Conservation (phyloP, 495 filamentous ascomycete species). For the Penicillium arizonense region DNA sequence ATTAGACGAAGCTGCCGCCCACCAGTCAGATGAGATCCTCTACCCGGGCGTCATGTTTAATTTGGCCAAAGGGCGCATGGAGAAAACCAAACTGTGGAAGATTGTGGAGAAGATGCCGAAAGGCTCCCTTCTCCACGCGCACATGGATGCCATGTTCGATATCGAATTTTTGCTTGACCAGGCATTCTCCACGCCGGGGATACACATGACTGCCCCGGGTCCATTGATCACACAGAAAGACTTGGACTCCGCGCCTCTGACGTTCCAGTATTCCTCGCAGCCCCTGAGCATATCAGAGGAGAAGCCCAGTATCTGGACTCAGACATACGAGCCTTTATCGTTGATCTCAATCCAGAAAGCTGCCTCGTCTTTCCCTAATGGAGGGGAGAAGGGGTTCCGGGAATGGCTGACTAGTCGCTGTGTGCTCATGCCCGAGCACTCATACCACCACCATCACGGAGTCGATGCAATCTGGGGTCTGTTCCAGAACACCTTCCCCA, state of each 20-base stretch:
- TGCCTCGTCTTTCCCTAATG: slow-evolving; percentile 70
- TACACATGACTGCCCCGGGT: slow-evolving; percentile 61
- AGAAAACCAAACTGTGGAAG: slow-evolving; percentile 77
- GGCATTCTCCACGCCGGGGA: slow-evolving; percentile 69
- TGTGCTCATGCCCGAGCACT: slow-evolving; percentile 66
- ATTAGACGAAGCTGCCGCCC: slow-evolving; percentile 62
- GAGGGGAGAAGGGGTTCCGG: slow-evolving; percentile 68
- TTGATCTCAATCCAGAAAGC: slow-evolving; percentile 60
- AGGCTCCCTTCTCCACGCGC: slow-evolving; percentile 82
- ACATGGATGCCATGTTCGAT: slow-evolving; percentile 88
- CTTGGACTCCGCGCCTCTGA: slow-evolving; percentile 40
- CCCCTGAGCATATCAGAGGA: slow-evolving; percentile 10
- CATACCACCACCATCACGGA: slow-evolving; percentile 77
- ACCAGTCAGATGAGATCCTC: slow-evolving; percentile 50
- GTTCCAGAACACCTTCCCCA: slow-evolving; percentile 66
- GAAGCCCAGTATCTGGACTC: slow-evolving; percentile 57
- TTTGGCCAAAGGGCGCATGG: slow-evolving; percentile 75
- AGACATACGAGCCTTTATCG: slow-evolving; percentile 53
- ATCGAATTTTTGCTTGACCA: slow-evolving; percentile 71
- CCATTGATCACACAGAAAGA: slow-evolving; percentile 49
- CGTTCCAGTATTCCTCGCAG: slow-evolving; percentile 52
- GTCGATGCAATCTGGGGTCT: slow-evolving; percentile 76
- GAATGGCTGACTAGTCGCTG: slow-evolving; percentile 75
- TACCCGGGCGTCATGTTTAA: slow-evolving; percentile 90
- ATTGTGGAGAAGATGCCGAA: slow-evolving; percentile 89